These are phyloP conservation scores for Chaetomiaceae sp. DNA, from an alignment of 2,329 filamentous ascomycete genomes.

Conservation along the genomic window DNA sequence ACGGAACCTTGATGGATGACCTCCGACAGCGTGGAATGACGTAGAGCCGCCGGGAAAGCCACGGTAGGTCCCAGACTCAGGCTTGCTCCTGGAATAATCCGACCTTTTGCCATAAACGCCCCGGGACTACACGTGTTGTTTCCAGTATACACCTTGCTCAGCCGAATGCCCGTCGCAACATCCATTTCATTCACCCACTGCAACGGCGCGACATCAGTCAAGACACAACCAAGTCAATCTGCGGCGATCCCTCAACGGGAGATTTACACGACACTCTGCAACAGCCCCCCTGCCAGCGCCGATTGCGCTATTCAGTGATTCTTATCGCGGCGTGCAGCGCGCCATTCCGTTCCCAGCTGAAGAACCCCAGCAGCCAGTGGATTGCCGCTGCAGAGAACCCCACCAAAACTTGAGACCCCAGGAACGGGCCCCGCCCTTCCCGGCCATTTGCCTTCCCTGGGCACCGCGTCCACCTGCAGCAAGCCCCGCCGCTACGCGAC, in stretches of 20 bases:
- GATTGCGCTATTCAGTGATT: constrained; percentile 2
- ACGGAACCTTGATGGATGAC: constrained; percentile 5
- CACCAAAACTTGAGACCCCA: constrained; percentile 14
- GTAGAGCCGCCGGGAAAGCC: constrained; percentile 6
- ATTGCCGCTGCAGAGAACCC: constrained; percentile 7
- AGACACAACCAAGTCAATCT: no score
- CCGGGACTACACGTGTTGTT: neutral
- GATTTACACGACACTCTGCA: no score
- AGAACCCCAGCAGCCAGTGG: constrained; percentile 10
- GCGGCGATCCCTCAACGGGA: no score
- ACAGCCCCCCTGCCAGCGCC: constrained; percentile 10
- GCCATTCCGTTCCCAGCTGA: constrained; percentile 18
- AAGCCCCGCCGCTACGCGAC: constrained; percentile 21
- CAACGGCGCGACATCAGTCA: neutral
- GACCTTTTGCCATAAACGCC: neutral
- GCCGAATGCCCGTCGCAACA: neutral
- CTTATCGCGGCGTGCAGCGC: constrained; percentile 11
- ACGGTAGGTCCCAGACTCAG: neutral
- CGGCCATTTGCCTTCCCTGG: constrained; percentile 9
- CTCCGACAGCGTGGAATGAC: constrained; percentile 11
- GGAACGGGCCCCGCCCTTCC: constrained; percentile 12
- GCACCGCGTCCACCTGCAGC: constrained; percentile 9
- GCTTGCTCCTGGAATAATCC: neutral
- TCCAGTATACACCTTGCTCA: neutral
- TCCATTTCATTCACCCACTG: neutral